phyloP scores from a whole-genome alignment of 345 rosid genomes.

The Arabis hirsuta region DNA sequence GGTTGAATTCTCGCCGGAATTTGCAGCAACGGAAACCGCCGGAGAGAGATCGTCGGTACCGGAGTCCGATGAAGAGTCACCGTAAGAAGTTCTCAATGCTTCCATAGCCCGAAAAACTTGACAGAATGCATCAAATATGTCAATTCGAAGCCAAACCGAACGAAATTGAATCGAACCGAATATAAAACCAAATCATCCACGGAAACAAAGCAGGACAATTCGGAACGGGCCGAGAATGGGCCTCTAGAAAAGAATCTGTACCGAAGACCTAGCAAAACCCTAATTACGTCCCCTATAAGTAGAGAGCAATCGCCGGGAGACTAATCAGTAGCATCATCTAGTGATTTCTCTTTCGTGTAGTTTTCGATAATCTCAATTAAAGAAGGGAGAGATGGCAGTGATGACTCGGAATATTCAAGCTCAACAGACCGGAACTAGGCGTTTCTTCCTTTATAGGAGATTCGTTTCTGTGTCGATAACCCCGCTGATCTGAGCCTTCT shows the following conservation, averaged over 20 bases:
- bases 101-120: conserved; percentile 51
- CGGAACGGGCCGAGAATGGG: conserved; percentile 30
- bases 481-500: conserved; percentile 48
- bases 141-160: background rate
- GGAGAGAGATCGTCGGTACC: conserved; percentile 39
- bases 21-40: background rate
- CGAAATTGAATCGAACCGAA: background rate
- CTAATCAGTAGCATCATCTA: background rate
- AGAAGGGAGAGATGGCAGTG: conserved; percentile 50
- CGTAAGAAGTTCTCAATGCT: conserved; percentile 67
- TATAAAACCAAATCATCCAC: background rate
- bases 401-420: conserved; percentile 88
- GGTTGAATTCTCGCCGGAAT: conserved; percentile 4
- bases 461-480: conserved; percentile 45
- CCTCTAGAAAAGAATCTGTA: background rate
- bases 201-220: no score
- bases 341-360: background rate
- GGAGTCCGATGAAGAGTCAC: conserved; percentile 67
- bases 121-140: background rate
- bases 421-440: conserved; percentile 99
- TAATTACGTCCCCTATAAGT: background rate
- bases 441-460: conserved; percentile 48
- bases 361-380: background rate
- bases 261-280: conserved; percentile 31
- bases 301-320: background rate